phyloP scores from a whole-genome alignment of 352 stramenopile genomes.

The Pythium inflatum region DNA sequence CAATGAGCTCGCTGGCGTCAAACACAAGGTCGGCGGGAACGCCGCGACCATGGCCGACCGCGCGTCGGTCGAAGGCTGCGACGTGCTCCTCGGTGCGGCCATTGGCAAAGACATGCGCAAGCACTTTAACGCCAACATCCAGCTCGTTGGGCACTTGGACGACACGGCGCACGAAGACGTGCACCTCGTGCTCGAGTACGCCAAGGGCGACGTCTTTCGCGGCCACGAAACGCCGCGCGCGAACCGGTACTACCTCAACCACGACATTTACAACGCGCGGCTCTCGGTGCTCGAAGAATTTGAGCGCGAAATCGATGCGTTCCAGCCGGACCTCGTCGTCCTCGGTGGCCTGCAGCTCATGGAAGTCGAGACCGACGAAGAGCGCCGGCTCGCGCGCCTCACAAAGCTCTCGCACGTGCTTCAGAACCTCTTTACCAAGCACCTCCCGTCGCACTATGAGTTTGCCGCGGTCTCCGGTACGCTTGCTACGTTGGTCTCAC shows the following conservation, averaged over 20 bases:
- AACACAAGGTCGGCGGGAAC: conserved; percentile 75
- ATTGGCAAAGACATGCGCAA: conserved; percentile 80
- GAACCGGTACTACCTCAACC: conserved; percentile 87
- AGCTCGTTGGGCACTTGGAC: conserved; percentile 68
- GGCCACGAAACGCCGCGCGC: conserved; percentile 67
- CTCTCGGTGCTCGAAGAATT: conserved; percentile 84
- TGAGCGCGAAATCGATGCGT: conserved; percentile 56
- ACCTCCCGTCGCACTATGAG: conserved; percentile 78
- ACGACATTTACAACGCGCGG: conserved; percentile 83
- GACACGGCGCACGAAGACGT: conserved; percentile 73
- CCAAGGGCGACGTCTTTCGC: conserved; percentile 64
- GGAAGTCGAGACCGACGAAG: conserved; percentile 78
- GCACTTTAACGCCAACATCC: conserved; percentile 64
- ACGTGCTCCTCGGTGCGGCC: conserved; percentile 72
- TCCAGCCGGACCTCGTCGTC: conserved; percentile 75
- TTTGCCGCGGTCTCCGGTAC: conserved; percentile 78
- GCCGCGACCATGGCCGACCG: conserved; percentile 80
- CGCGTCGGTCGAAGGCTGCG: conserved; percentile 65
- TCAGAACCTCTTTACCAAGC: conserved; percentile 64
- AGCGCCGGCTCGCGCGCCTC: conserved; percentile 52
- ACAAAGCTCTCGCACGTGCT: conserved; percentile 71
- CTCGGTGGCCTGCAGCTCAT: conserved; percentile 84
- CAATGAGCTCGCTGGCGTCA: conserved; percentile 59
- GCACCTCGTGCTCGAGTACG: conserved; percentile 81
- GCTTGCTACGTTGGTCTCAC: neutral